These are phyloP conservation scores for Auriscalpium orientale DNA, from an alignment of 768 basidiomycete genomes.

Conservation along the genomic window DNA sequence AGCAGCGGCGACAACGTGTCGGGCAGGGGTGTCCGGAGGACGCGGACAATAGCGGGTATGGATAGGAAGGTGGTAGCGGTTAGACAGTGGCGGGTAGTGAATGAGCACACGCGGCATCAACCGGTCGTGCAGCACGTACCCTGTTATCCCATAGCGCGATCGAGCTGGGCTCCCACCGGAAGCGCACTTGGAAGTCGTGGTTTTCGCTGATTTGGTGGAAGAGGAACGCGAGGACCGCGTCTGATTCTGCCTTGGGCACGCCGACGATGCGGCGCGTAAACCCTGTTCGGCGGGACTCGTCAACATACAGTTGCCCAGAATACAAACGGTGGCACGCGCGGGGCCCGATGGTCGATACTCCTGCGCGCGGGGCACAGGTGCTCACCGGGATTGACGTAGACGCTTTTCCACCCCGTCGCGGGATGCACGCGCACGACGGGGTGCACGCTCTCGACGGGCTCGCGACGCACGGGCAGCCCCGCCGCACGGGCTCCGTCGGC, in stretches of 20 bases:
- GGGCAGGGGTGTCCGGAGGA: not conserved
- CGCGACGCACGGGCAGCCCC: constrained; percentile 61
- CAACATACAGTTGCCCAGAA: not conserved
- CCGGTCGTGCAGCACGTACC: constrained; percentile 29
- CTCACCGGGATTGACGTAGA: constrained; percentile 73
- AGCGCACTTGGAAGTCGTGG: constrained; percentile 68
- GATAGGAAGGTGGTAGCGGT: not conserved
- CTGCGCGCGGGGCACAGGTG: not conserved
- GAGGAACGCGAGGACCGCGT: constrained; percentile 60
- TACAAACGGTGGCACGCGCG: not conserved
- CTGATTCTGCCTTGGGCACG: constrained; percentile 77
- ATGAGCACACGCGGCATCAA: not conserved
- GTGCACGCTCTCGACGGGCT: constrained; percentile 63
- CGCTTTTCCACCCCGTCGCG: constrained; percentile 75
- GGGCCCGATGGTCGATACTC: not conserved
- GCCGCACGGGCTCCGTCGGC: constrained; percentile 68
- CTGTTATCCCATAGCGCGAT: constrained; percentile 87
- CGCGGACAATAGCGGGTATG: not conserved
- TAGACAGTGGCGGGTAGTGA: not conserved
- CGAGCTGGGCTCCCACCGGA: constrained; percentile 70
- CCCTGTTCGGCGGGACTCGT: constrained; percentile 29
- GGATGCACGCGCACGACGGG: constrained; percentile 83
- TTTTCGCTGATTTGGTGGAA: constrained; percentile 66
- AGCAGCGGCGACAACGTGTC: not conserved
- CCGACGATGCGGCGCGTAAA: constrained; percentile 77